Percentiles rank a stretch among this genome's conserved stretches.
These are phyloP conservation scores for Geranomyces variabilis DNA, from an alignment of 192 early-diverging fungal genomes.

Conservation along the genomic window DNA sequence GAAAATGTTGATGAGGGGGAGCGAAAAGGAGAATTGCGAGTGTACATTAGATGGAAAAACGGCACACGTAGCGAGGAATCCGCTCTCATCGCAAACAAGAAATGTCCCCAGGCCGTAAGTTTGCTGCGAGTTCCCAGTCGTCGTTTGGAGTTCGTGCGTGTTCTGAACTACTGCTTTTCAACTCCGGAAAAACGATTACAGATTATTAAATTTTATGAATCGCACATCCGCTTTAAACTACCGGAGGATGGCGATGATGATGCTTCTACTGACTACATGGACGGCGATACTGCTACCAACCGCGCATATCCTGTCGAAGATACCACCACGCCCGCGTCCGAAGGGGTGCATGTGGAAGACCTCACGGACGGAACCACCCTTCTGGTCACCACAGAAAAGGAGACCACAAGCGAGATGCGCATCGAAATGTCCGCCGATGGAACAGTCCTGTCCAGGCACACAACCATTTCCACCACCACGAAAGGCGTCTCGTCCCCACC, in stretches of 20 bases:
- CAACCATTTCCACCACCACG: no score
- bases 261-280: no score
- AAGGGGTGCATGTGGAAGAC: no score
- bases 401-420: no score
- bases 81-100: slow-evolving; percentile 11
- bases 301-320: no score
- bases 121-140: not conserved
- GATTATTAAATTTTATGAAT: slow-evolving; percentile 8
- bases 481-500: no score
- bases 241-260: not conserved
- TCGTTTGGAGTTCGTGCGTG: not conserved
- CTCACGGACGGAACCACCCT: no score
- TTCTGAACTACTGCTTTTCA: not conserved
- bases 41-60: slow-evolving; percentile 7
- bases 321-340: no score
- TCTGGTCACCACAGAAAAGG: no score
- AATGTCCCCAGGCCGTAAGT: slow-evolving; percentile 15
- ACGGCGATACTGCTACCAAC: no score
- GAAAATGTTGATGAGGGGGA: not conserved
- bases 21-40: not conserved
- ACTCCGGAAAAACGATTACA: not conserved
- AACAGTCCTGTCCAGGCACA: no score
- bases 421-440: no score
- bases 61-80: not conserved
- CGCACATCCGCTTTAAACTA: not conserved